Percentiles rank a stretch among this genome's conserved stretches.
Conservation (phyloP, 805 yeast species). For the Ogataea salicorniae region DNA sequence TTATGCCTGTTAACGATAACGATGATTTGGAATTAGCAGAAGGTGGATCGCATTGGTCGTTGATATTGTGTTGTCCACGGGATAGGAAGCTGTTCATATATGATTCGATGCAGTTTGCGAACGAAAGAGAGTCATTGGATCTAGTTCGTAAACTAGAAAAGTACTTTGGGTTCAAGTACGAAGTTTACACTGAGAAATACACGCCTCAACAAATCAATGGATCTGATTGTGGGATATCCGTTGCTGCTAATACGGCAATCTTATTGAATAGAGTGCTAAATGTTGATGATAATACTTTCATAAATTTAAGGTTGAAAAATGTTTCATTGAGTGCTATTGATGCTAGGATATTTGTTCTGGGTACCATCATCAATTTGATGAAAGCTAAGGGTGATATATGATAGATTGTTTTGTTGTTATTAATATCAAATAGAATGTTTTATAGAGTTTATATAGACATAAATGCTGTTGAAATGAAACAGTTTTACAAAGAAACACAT, state of each 20-base stretch:
- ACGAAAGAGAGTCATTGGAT: constrained; percentile 32
- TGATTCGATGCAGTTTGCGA: constrained; percentile 52
- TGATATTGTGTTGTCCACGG: constrained; percentile 46
- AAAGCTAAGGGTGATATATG: constrained; percentile 7
- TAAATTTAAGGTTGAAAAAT: constrained; percentile 36
- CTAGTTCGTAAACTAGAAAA: constrained; percentile 29
- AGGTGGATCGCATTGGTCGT: constrained; percentile 76
- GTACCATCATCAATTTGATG: constrained; percentile 28
- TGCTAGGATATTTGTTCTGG: constrained; percentile 41
- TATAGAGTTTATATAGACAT: no score
- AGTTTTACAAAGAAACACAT: no score
- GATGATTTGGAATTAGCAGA: constrained; percentile 54
- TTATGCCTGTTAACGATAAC: constrained; percentile 65
- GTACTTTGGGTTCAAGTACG: constrained; percentile 21
- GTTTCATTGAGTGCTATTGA: constrained; percentile 43
- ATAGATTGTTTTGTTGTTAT: neutral
- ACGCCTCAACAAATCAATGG: constrained; percentile 61
- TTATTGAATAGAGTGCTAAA: constrained; percentile 31
- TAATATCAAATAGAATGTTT: no score
- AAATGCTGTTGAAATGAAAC: no score
- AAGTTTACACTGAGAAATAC: constrained; percentile 17
- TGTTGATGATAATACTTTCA: constrained; percentile 23
- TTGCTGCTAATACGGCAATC: constrained; percentile 33
- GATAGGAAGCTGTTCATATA: constrained; percentile 48
- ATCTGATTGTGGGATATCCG: constrained; percentile 59